Evolutionary conservation across 169 alveolate species (phyloP), one percentile per base, ranked within the genome.

Genomic region (Cryptosporidium meleagridis): DNA sequence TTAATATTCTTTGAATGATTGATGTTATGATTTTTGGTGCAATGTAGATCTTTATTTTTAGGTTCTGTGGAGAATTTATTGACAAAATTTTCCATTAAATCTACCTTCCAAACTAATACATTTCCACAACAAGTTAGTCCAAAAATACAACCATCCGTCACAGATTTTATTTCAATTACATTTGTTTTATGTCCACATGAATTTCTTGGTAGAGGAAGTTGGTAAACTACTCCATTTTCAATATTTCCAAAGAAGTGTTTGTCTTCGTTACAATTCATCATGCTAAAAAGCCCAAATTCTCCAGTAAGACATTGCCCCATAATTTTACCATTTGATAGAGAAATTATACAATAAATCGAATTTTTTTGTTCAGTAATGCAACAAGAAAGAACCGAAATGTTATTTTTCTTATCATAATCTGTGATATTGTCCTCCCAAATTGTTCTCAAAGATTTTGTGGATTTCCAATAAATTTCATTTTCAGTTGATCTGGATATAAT

Each of bases 301-400:
- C 89, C 89, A 14, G 89, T 80, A 5, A 80, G 80, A 39, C 89
- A 80, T 48, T 80, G 89, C 2, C 89, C 75, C 44, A 80, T 48
- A 26, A 80, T 48, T 29, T 65, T 80, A 18, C 89, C 89, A n/a
- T 80, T 80, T 5, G 89, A 80, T 6, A 80, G 45, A 62, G 89
- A 80, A 16, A 80, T 80, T 26, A 80, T 80, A 41, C 89, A 80
- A 29, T 80, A 80, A 21, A 80, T 80, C 1, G 89, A 80, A 21
- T 48, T 48, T 39, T 33, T 80, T 41, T 80, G 89, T 41, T 80
- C 89, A 3, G 89, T 80, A 35, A 80, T 62, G n/a, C 41, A 29
- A 62, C 89, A 80, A 18, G 89, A 61, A 29, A 59, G 41, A 12
- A 80, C 89, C 0, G 45, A 62, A 39, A 80, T 41, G 58, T 53